Base-by-base conservation (phyloP, 495 filamentous ascomycete genomes). In the Daldinia childiae region DNA sequence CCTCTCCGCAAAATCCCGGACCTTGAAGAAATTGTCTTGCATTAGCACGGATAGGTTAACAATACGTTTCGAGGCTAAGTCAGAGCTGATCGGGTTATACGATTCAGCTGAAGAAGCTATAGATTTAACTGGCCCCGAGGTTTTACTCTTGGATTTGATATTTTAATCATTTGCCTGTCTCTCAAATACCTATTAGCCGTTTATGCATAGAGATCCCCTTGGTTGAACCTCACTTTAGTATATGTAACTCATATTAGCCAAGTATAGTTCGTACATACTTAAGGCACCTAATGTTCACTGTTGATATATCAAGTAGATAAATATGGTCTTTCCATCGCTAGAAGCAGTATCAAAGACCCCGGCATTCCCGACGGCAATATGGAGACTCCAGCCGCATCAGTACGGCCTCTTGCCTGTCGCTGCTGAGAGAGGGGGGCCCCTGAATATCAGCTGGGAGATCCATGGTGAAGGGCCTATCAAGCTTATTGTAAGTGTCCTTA, bases 361-460 rank as follows among this genome's bases (percentile, higher is more conserved):
- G 15, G 72, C 68, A 24, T 72, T 72, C 43, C 64, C 68, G 11
- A 72, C 72, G 1, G 63, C 68, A 2, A 65, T 71, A 27, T 72
- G 68, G 68, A 62, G 68, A 27, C 64, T 74, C 21, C 52, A 62
- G 21, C 68, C 72, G 32, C 60, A 68, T 52, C 58, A 58, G 58
- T 62, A 56, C 29, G 64, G 64, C 8, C 41, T 71, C 34, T 52
- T 64, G 8, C 72, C 64, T 36, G 63, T 66, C 38, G 68, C 61
- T 39, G 68, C 58, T 14, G 21, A 38, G 12, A 63, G 58, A 59
- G 68, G 72, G 12, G 89, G 89, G 0, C 89, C 89, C 6, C 80
- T 90, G 62, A 82, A 88, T 26, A 85, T 91, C 48, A 79, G 84
- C 56, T 91, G 88, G 77, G 89, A 92, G 72, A 79, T 91, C 56